A percentile compares a stretch with the other conserved stretches of the same genome.
phyloP scores from a whole-genome alignment of 75 land plant genomes.

The Picea sitchensis region DNA sequence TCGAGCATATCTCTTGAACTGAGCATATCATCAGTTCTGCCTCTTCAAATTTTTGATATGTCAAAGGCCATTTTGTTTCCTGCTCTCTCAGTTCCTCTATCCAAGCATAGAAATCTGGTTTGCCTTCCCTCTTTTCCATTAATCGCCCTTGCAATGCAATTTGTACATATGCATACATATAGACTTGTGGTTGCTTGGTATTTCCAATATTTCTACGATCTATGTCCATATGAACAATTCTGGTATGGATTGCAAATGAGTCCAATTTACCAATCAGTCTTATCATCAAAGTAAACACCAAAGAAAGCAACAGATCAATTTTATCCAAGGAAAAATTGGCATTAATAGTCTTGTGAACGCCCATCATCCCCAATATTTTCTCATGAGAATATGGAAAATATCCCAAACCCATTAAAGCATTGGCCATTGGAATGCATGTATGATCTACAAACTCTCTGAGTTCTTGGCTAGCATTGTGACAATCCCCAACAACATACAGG shows the following conservation, averaged over 20 bases:
- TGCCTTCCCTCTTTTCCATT: slow-evolving; percentile 21
- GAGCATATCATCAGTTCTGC: too few species aligned
- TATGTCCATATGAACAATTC: slow-evolving; percentile 93
- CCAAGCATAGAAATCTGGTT: slow-evolving; percentile 64
- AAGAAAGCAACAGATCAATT: slow-evolving; percentile 75
- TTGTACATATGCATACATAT: slow-evolving; percentile 67
- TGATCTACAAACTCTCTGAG: slow-evolving; percentile 68
- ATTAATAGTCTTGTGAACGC: slow-evolving; percentile 95
- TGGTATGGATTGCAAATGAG: slow-evolving; percentile 84
- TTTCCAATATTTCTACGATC: slow-evolving; percentile 95
- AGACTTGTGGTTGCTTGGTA: slow-evolving; percentile 94
- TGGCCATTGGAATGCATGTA: slow-evolving; percentile 81
- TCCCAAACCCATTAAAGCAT: slow-evolving; percentile 92
- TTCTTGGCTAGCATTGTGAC: slow-evolving; percentile 74
- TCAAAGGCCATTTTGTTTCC: slow-evolving; percentile 61
- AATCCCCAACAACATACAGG: slow-evolving; percentile 79
- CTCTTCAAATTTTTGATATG: slow-evolving; percentile 59
- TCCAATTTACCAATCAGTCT: slow-evolving; percentile 93
- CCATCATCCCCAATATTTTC: slow-evolving; percentile 47
- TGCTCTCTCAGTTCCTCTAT: slow-evolving; percentile 60
- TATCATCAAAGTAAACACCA: slow-evolving; percentile 93
- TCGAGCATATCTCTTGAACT: too few species aligned
- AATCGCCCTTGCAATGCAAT: slow-evolving; percentile 45
- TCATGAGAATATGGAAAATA: too few species aligned
- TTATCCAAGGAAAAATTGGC: slow-evolving; percentile 87